Evolutionary conservation across 148 eudicot genomes (phyloP), one percentile per base, ranked within the genome.

Genomic region (Diospyros lotus): DNA sequence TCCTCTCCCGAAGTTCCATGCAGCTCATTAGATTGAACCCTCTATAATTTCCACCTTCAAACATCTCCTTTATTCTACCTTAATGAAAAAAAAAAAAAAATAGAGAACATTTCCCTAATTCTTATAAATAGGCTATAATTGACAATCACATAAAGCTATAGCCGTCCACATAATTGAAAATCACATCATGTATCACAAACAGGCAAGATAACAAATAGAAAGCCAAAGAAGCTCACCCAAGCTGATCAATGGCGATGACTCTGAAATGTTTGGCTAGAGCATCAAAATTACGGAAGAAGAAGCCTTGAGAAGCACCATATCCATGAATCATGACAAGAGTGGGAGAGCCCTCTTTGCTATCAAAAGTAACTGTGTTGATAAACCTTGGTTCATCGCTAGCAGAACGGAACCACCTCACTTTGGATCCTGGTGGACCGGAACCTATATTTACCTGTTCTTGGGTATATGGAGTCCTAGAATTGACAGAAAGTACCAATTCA

Each of bases 291-390:
- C 99, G 89, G 68, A 89, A 95, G 88, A 95, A 95, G 86, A 95
- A 95, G 60, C 99, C 99, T 78, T 95, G 96, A 71, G 99, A 90
- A 65, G 97, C 99, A 75, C 82, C 99, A 77, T 92, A 95, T 74
- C 99, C 99, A 75, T 95, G 99, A 71, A 95, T 87, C 97, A 95
- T 85, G 15, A 95, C 97, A 54, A 95, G 82, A n/a, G 97, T 95
- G 28, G 98, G 98, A 44, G 89, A 66, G 59, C 76, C 93, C 77
- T 82, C 90, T 75, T 89, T 89, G 83, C 87, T 75, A 15, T 87
- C 89, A 40, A 95, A 95, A 17, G 92, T 92, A 76, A 95, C 86
- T 0, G 98, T 92, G 82, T 95, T 95, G 69, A 95, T 89, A 77
- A 90, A 95, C 79, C 98, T 86, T 9, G 91, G 84, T 53, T 90